These are phyloP conservation scores for Phytopythium oedochilum DNA, from an alignment of 352 stramenopile genomes.

Conservation along the genomic window DNA sequence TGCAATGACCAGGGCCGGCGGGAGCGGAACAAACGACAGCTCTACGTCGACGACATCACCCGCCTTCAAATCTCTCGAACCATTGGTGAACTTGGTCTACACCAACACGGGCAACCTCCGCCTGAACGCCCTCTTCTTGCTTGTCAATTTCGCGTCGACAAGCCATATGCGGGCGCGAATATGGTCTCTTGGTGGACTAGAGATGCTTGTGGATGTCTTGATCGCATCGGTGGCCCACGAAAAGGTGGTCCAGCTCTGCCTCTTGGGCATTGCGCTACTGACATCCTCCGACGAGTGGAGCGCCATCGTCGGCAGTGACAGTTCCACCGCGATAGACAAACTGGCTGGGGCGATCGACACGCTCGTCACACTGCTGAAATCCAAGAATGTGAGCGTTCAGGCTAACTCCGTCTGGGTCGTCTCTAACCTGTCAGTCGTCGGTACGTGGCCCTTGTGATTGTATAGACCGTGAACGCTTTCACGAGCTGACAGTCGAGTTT, in stretches of 20 bases:
- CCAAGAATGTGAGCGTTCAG: slow-evolving; percentile 50
- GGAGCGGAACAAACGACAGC: slow-evolving; percentile 7
- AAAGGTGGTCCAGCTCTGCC: slow-evolving; percentile 52
- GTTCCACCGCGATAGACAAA: slow-evolving; percentile 12
- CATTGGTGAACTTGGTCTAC: slow-evolving; percentile 41
- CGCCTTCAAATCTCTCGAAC: slow-evolving; percentile 29
- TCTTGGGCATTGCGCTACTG: slow-evolving; percentile 61
- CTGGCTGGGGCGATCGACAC: slow-evolving; percentile 30
- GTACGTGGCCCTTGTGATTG: slow-evolving; percentile 19
- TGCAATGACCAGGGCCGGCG: slow-evolving; percentile 35
- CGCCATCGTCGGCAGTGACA: slow-evolving; percentile 17
- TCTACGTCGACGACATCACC: slow-evolving; percentile 9
- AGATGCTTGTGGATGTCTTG: slow-evolving; percentile 27
- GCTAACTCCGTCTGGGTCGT: slow-evolving; percentile 76
- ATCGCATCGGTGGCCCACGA: slow-evolving; percentile 21
- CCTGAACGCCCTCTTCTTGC: slow-evolving; percentile 52
- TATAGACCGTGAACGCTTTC: no score
- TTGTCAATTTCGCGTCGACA: slow-evolving; percentile 63
- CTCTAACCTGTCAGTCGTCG: slow-evolving; percentile 64
- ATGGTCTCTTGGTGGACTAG: slow-evolving; percentile 34
- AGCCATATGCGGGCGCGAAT: slow-evolving; percentile 36
- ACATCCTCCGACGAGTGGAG: slow-evolving; percentile 20
- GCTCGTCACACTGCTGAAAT: slow-evolving; percentile 40
- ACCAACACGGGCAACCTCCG: slow-evolving; percentile 25
- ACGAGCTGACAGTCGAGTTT: slow-evolving; percentile 1